These are phyloP conservation scores for Cantharellus anzutake DNA, from an alignment of 768 basidiomycete species.

Conservation along the genomic window DNA sequence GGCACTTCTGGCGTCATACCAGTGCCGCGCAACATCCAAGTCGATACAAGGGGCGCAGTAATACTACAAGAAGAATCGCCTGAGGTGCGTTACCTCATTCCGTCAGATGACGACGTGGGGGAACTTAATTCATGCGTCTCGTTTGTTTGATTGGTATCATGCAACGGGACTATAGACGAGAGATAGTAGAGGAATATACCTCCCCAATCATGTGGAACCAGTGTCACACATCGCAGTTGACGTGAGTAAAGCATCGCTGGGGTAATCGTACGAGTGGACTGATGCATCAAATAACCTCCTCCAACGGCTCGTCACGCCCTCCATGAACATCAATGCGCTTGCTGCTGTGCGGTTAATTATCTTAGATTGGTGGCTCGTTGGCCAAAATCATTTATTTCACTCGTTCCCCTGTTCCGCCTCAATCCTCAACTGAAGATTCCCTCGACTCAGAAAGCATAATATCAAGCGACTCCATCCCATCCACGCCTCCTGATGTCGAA, in stretches of 20 bases:
- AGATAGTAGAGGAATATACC: conserved; percentile 90
- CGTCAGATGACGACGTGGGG: neutral
- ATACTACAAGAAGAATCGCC: conserved; percentile 90
- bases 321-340: too few species aligned
- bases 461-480: conserved; percentile 7
- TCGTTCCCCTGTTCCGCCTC: conserved; percentile 71
- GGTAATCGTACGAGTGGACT: neutral
- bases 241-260: conserved; percentile 30
- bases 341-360: neutral
- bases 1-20: conserved; percentile 27
- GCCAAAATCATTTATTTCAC: conserved; percentile 99
- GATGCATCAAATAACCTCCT: neutral
- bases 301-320: neutral
- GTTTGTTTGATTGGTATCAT: conserved; percentile 1
- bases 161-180: conserved; percentile 36
- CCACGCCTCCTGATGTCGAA: conserved; percentile 5
- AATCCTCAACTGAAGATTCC: conserved; percentile 41
- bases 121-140: neutral
- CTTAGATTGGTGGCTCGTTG: conserved; percentile 85
- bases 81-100: conserved; percentile 37
- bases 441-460: neutral
- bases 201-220: conserved; percentile 94
- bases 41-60: conserved; percentile 85
- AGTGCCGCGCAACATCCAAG: conserved; percentile 71
- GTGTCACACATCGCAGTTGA: conserved; percentile 96